Percentiles rank a stretch among this genome's conserved stretches.
These are phyloP conservation scores for Microcyclosporella mali DNA, from an alignment of 2,329 filamentous ascomycete species.

Conservation along the genomic window DNA sequence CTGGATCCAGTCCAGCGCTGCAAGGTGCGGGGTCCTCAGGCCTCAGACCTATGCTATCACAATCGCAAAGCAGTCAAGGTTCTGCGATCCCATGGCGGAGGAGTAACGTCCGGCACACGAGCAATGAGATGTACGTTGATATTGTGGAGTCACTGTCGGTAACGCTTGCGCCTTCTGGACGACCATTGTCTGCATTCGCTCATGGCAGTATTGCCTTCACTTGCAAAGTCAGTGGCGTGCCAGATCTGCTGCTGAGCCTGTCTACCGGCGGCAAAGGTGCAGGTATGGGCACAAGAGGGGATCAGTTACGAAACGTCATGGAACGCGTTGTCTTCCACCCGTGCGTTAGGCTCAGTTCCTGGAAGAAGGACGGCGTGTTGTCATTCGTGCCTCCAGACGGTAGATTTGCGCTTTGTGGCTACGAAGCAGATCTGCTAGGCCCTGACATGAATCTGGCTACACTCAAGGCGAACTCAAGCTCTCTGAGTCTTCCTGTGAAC, in stretches of 20 bases:
- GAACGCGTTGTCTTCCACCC: constrained; percentile 93
- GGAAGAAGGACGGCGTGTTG: constrained; percentile 84
- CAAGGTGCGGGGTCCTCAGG: constrained; percentile 15
- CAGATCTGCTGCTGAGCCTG: constrained; percentile 77
- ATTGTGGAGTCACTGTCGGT: constrained; percentile 85
- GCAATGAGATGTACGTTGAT: constrained; percentile 95
- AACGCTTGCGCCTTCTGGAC: constrained; percentile 82
- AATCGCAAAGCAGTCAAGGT: constrained; percentile 24
- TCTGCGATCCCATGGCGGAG: constrained; percentile 77
- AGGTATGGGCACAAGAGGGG: constrained; percentile 53
- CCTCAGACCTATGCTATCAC: constrained; percentile 13
- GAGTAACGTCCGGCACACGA: constrained; percentile 88
- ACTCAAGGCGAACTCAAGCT: constrained; percentile 14
- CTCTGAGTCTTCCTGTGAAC: constrained; percentile 71
- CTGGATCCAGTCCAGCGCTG: constrained; percentile 43
- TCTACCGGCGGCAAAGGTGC: constrained; percentile 76
- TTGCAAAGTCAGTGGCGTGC: constrained; percentile 87
- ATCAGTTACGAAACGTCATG: constrained; percentile 50
- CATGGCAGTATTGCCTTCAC: constrained; percentile 94
- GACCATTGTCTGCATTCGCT: constrained; percentile 77
- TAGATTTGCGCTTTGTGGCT: constrained; percentile 85
- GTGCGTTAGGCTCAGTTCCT: constrained; percentile 82
- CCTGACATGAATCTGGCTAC: constrained; percentile 43
- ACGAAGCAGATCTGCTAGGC: constrained; percentile 86
- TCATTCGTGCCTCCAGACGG: constrained; percentile 95